These are phyloP conservation scores for Alternaria triticimaculans DNA, from an alignment of 2,329 filamentous ascomycete genomes.

Conservation along the genomic window DNA sequence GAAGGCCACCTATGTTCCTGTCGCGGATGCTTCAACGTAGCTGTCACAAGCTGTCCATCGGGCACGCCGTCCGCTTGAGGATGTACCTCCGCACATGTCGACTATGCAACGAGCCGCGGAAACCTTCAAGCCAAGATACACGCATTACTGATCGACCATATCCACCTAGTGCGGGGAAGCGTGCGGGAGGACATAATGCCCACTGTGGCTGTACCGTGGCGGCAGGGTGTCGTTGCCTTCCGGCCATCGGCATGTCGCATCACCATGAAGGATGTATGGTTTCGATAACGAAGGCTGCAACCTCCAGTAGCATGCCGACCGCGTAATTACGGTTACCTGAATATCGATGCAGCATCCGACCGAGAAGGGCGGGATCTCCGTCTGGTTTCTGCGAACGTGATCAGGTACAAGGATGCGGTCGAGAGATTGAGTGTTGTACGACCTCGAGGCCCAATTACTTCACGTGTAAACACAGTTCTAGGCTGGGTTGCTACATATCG, in stretches of 20 bases:
- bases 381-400: background rate
- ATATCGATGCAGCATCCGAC: background rate
- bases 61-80: conserved; percentile 22
- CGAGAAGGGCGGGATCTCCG: background rate
- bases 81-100: conserved; percentile 11
- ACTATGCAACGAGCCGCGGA: conserved; percentile 17
- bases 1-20: conserved; percentile 29
- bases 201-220: conserved; percentile 27
- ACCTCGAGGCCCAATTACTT: background rate
- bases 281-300: background rate
- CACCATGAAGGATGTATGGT: background rate
- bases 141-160: conserved; percentile 14
- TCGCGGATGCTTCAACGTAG: conserved; percentile 28
- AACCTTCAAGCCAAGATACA: conserved; percentile 5
- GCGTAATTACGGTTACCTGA: background rate
- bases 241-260: conserved; percentile 16
- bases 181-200: conserved; percentile 26
- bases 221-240: conserved; percentile 15
- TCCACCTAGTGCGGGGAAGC: conserved; percentile 28
- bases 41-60: conserved; percentile 29
- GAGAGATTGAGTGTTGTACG: background rate
- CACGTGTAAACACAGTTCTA: background rate
- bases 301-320: background rate
- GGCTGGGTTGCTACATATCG: background rate
- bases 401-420: background rate